A percentile compares a stretch with the other conserved stretches of the same genome.
These are phyloP conservation scores for Ganoderma sp. DNA, from an alignment of 1,284 basidiomycete species.

Conservation along the genomic window DNA sequence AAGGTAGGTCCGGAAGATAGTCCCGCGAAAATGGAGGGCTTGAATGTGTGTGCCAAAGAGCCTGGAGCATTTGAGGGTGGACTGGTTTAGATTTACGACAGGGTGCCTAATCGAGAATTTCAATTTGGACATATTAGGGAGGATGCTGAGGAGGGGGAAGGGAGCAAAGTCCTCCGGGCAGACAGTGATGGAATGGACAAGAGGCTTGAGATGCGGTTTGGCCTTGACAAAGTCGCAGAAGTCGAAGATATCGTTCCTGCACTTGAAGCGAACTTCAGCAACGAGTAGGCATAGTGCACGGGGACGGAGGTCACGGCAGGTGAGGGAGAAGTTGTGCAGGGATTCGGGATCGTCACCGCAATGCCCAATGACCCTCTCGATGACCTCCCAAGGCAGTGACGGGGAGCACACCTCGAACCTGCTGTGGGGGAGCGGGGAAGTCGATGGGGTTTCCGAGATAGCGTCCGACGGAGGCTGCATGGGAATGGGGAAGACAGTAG, in stretches of 20 bases:
- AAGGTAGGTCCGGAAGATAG: no score
- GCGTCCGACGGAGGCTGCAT: no score
- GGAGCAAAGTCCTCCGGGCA: not conserved
- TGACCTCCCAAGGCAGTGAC: not conserved
- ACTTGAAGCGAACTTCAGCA: not conserved
- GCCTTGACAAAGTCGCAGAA: not conserved
- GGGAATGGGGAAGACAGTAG: no score
- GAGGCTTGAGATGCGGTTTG: not conserved
- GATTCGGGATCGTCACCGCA: not conserved
- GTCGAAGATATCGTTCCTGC: not conserved
- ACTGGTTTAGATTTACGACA: not conserved
- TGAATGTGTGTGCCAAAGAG: no score
- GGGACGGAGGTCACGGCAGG: conserved; percentile 2
- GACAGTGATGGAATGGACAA: not conserved
- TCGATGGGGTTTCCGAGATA: no score
- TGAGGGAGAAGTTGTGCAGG: not conserved
- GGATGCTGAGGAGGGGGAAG: not conserved
- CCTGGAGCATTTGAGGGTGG: not conserved
- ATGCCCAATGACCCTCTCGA: not conserved
- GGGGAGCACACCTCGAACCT: not conserved
- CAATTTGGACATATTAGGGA: not conserved
- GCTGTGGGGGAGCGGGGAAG: no score
- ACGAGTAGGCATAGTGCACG: not conserved
- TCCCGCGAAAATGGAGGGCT: no score
- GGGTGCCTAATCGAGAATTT: no score